A percentile compares a stretch with the other conserved stretches of the same genome.
phyloP scores from a whole-genome alignment of 192 early-diverging fungal genomes.

The Backusella psychrophila region DNA sequence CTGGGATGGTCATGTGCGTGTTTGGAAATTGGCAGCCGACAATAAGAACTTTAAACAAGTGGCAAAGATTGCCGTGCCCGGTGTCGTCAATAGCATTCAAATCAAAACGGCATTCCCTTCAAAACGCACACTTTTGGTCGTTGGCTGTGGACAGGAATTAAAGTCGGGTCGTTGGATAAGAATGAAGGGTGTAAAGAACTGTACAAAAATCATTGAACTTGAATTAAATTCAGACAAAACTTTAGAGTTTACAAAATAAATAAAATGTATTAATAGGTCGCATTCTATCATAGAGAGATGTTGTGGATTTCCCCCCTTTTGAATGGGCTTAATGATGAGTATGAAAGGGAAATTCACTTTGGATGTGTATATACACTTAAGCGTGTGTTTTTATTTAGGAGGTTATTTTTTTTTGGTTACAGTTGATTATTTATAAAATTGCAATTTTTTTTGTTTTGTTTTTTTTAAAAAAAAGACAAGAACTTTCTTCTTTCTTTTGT shows the following conservation, averaged over 20 bases:
- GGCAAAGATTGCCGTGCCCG: constrained; percentile 60
- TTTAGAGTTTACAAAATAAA: constrained; percentile 2
- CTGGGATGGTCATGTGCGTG: constrained; percentile 80
- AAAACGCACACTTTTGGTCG: constrained; percentile 54
- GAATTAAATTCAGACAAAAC: not conserved
- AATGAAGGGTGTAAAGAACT: constrained; percentile 73
- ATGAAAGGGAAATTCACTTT: too few relatives aligned
- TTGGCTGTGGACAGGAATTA: constrained; percentile 87
- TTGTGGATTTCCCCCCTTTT: too few relatives aligned
- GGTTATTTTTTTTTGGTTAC: too few relatives aligned
- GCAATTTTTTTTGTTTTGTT: too few relatives aligned
- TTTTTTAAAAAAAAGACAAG: too few relatives aligned
- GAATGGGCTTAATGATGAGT: too few relatives aligned
- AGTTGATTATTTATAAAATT: too few relatives aligned
- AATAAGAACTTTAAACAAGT: constrained; percentile 64
- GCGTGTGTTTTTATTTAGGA: too few relatives aligned
- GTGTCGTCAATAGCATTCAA: constrained; percentile 55
- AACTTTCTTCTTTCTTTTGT: too few relatives aligned
- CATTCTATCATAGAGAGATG: too few relatives aligned
- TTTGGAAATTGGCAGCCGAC: constrained; percentile 81
- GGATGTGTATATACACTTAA: too few relatives aligned
- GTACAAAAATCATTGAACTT: constrained; percentile 68
- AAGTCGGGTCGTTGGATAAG: constrained; percentile 88
- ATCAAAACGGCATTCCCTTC: constrained; percentile 36
- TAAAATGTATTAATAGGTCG: not conserved